Evolutionary conservation across 352 stramenopile species (phyloP).

Genomic region (Phytophthora syringae): DNA sequence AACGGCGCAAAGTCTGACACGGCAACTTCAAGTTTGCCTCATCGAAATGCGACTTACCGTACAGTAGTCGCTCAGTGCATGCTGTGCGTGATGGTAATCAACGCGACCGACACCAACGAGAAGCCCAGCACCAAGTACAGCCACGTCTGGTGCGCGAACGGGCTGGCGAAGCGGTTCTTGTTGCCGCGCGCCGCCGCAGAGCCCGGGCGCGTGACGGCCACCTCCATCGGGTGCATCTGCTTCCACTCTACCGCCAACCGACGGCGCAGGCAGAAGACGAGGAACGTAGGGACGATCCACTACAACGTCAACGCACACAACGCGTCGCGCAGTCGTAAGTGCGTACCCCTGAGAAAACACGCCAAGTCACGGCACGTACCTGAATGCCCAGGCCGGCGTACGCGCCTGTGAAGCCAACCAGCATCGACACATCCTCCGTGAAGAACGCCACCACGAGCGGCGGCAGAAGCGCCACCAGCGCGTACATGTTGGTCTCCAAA

Average conservation of each 20-base stretch:
- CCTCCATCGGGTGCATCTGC: slow-evolving; percentile 43
- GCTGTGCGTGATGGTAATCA: slow-evolving; percentile 80
- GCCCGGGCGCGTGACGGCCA: slow-evolving; percentile 29
- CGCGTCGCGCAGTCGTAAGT: slow-evolving; percentile 43
- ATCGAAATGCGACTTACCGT: slow-evolving; percentile 14
- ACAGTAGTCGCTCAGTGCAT: slow-evolving; percentile 35
- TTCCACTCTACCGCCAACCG: slow-evolving; percentile 54
- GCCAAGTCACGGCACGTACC: slow-evolving; percentile 43
- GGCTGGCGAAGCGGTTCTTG: slow-evolving; percentile 80
- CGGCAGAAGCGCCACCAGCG: slow-evolving; percentile 74
- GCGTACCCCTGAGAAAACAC: slow-evolving; percentile 32
- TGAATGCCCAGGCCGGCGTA: slow-evolving; percentile 89
- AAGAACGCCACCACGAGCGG: slow-evolving; percentile 86
- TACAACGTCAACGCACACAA: slow-evolving; percentile 38
- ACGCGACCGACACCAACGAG: slow-evolving; percentile 58
- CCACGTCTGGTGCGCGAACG: slow-evolving; percentile 70
- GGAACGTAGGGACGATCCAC: slow-evolving; percentile 84
- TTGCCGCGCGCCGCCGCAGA: slow-evolving; percentile 22
- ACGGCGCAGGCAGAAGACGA: slow-evolving; percentile 76
- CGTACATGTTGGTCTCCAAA: slow-evolving; percentile 72
- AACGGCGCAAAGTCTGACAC: slow-evolving; percentile 4
- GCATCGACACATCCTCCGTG: slow-evolving; percentile 90
- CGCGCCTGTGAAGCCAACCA: slow-evolving; percentile 86
- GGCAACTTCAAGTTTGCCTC: slow-evolving; percentile 23
- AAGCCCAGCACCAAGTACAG: slow-evolving; percentile 73